Conservation (phyloP, 352 stramenopile species). For the Elongisporangium undulatum region DNA sequence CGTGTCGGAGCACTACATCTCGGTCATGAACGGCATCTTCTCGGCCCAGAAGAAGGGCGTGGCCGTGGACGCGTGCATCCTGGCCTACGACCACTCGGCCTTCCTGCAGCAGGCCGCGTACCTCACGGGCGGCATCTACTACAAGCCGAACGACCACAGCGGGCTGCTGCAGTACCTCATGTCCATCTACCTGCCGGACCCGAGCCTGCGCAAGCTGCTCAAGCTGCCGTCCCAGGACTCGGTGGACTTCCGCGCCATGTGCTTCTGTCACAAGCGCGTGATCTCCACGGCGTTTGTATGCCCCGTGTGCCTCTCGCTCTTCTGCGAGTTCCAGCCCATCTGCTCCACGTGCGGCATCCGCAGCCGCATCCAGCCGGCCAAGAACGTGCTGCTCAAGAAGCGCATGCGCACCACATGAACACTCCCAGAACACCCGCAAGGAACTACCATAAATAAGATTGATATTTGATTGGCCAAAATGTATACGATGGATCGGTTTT, state of each 20-base stretch:
- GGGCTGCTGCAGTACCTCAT: constrained; percentile 83
- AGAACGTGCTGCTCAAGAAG: constrained; percentile 55
- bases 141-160: constrained; percentile 65
- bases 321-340: constrained; percentile 84
- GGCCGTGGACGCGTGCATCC: constrained; percentile 76
- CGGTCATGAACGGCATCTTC: constrained; percentile 90
- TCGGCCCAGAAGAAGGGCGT: constrained; percentile 86
- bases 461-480: constrained; percentile 3
- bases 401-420: constrained; percentile 15
- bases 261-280: constrained; percentile 84
- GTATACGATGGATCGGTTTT: constrained; percentile 1
- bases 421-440: constrained; percentile 1
- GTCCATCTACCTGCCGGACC: constrained; percentile 82
- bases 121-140: constrained; percentile 85
- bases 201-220: constrained; percentile 71
- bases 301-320: constrained; percentile 84
- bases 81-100: constrained; percentile 68
- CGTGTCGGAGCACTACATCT: constrained; percentile 86
- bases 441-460: constrained; percentile 9
- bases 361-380: constrained; percentile 73
- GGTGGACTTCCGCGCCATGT: constrained; percentile 88
- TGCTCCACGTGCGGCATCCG: constrained; percentile 86
- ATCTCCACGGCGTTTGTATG: constrained; percentile 84
- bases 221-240: constrained; percentile 83
- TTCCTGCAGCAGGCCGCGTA: constrained; percentile 89